Conservation (phyloP, 2,329 filamentous ascomycete species). For the Trichoderma atrobrunneum region DNA sequence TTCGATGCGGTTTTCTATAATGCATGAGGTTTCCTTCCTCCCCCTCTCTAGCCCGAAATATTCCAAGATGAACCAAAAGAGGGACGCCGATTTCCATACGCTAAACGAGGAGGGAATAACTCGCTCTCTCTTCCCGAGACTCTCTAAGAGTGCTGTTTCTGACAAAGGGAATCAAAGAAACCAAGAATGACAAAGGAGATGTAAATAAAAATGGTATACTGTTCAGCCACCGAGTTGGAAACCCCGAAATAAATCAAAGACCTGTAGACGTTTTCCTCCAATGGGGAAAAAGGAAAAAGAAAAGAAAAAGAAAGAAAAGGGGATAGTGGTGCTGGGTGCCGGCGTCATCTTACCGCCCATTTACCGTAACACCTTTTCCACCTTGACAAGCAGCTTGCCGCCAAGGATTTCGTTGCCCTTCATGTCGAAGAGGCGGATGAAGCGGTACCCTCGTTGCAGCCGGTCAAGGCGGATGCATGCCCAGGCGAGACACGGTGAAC, state of each 20-base stretch:
- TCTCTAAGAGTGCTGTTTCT: background rate
- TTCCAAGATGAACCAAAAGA: background rate
- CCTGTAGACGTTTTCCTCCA: background rate
- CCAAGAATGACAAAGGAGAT: background rate
- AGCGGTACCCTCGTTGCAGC: slow-evolving; percentile 53
- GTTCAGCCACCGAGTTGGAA: background rate
- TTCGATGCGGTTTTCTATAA: background rate
- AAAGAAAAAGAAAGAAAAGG: background rate
- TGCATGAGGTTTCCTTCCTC: background rate
- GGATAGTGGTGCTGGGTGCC: background rate
- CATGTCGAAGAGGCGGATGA: slow-evolving; percentile 49
- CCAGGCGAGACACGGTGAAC: slow-evolving; percentile 48
- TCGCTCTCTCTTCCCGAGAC: background rate
- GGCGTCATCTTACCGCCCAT: background rate
- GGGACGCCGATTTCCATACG: background rate
- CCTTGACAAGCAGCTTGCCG: slow-evolving; percentile 50
- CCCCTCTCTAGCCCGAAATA: background rate
- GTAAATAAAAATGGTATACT: background rate
- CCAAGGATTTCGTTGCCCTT: slow-evolving; percentile 44
- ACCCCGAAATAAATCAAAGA: background rate
- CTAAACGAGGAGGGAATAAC: background rate
- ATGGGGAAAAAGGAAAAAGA: background rate
- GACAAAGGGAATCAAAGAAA: background rate
- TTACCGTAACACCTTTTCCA: slow-evolving; percentile 47
- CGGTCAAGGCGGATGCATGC: slow-evolving; percentile 60